phyloP scores from a whole-genome alignment of 192 early-diverging fungal genomes.

The Rhizophlyctis rosea region DNA sequence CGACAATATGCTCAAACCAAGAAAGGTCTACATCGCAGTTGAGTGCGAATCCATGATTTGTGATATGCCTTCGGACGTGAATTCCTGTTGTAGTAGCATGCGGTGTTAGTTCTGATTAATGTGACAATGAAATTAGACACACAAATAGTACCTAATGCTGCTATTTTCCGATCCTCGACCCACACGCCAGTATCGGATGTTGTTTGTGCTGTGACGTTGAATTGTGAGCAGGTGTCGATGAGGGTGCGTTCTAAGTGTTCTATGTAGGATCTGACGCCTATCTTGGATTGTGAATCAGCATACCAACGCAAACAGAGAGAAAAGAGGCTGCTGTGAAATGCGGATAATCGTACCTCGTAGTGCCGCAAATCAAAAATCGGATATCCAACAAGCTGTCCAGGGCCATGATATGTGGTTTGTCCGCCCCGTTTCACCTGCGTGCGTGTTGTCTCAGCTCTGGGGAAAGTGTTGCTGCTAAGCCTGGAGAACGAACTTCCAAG shows the following conservation, averaged over 20 bases:
- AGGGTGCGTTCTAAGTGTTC: conserved; percentile 71
- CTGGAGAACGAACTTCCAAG: neutral
- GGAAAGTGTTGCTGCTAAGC: conserved; percentile 8
- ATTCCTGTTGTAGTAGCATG: conserved; percentile 51
- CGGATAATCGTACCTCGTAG: conserved; percentile 48
- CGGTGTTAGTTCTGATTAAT: neutral
- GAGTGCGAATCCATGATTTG: conserved; percentile 89
- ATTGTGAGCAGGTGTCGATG: conserved; percentile 66
- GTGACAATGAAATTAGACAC: too few species aligned
- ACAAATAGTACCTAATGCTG: conserved; percentile 70
- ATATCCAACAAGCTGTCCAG: conserved; percentile 94
- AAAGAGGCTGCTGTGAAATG: conserved; percentile 1
- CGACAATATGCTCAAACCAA: conserved; percentile 88
- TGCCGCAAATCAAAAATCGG: conserved; percentile 80
- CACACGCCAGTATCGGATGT: conserved; percentile 88
- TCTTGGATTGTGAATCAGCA: neutral
- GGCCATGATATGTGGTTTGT: conserved; percentile 95
- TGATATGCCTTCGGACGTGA: conserved; percentile 83
- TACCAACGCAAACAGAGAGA: neutral
- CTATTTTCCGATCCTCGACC: conserved; percentile 84
- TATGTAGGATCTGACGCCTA: conserved; percentile 75
- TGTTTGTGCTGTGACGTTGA: conserved; percentile 62
- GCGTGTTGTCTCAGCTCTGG: conserved; percentile 48
- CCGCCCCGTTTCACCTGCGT: conserved; percentile 69
- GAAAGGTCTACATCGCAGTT: conserved; percentile 87